Percentiles rank a stretch among this genome's conserved stretches.
phyloP scores from a whole-genome alignment of 441 rosid genomes.

The Gossypium schwendimanii region DNA sequence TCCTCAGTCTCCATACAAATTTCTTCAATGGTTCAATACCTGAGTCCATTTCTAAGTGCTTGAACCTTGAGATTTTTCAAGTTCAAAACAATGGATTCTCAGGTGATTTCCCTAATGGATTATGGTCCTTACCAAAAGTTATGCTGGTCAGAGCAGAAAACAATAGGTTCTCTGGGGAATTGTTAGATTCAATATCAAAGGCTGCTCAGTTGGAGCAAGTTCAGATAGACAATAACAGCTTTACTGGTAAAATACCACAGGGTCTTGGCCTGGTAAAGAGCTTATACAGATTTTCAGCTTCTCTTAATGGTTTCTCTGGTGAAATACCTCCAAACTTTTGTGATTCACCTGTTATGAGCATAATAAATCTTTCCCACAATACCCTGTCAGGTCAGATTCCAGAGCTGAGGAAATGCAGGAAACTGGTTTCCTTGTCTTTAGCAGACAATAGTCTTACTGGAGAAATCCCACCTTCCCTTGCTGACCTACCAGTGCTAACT shows the following conservation, averaged over 20 bases:
- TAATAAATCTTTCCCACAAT: constrained; percentile 55
- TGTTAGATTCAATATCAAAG: constrained; percentile 46
- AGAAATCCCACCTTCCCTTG: constrained; percentile 46
- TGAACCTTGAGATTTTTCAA: constrained; percentile 56
- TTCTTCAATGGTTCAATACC: constrained; percentile 44
- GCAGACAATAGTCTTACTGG: constrained; percentile 50
- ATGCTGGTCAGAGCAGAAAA: constrained; percentile 54
- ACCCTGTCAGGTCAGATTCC: constrained; percentile 51
- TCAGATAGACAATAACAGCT: constrained; percentile 58
- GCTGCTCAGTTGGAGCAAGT: constrained; percentile 53
- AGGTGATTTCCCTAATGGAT: constrained; percentile 43
- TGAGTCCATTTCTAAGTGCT: constrained; percentile 37
- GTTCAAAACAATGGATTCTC: constrained; percentile 56
- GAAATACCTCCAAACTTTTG: constrained; percentile 51
- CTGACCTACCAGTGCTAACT: constrained; percentile 56
- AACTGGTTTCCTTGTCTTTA: constrained; percentile 55
- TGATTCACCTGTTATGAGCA: constrained; percentile 66
- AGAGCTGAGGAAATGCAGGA: constrained; percentile 54
- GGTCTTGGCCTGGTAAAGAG: constrained; percentile 62
- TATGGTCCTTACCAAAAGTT: constrained; percentile 55
- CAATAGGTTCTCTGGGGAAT: constrained; percentile 46
- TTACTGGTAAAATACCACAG: constrained; percentile 46
- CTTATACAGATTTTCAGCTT: constrained; percentile 62
- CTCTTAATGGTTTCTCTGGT: constrained; percentile 44
- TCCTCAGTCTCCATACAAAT: constrained; percentile 56